These are phyloP conservation scores for Arthroderma sp. DNA, from an alignment of 2,329 filamentous ascomycete genomes.

Conservation along the genomic window DNA sequence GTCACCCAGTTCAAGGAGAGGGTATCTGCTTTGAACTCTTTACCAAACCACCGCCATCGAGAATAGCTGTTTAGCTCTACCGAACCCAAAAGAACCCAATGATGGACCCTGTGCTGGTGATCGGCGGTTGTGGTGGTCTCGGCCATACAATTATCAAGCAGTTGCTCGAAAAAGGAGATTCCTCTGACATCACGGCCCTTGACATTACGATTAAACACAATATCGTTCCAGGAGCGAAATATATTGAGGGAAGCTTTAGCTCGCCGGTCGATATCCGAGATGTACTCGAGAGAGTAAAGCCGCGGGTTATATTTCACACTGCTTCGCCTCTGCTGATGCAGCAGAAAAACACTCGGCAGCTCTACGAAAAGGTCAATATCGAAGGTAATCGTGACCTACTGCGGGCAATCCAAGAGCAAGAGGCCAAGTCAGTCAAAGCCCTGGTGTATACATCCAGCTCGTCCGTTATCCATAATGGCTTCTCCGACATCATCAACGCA, in stretches of 20 bases:
- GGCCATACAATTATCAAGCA: neutral
- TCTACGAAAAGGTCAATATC: conserved; percentile 66
- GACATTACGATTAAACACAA: neutral
- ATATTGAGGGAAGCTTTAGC: neutral
- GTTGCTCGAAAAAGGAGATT: neutral
- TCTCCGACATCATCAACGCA: conserved; percentile 43
- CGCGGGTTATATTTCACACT: conserved; percentile 74
- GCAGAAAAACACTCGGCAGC: conserved; percentile 10
- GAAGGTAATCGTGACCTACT: conserved; percentile 59
- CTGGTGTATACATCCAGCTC: conserved; percentile 76
- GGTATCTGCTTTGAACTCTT: too few species aligned
- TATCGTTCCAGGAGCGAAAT: neutral
- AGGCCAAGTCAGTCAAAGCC: conserved; percentile 35
- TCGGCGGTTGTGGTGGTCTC: neutral
- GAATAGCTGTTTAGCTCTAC: neutral
- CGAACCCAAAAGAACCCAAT: neutral
- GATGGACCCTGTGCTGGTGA: neutral
- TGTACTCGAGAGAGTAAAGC: conserved; percentile 49
- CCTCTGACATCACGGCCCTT: neutral
- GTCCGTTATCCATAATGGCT: conserved; percentile 59
- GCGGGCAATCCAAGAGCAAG: conserved; percentile 49
- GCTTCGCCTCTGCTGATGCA: conserved; percentile 51
- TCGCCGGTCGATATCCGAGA: conserved; percentile 38
- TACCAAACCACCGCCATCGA: neutral
- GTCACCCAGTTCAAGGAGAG: too few species aligned